phyloP scores from a whole-genome alignment of 306 rosid species.

The Begonia masoniana region DNA sequence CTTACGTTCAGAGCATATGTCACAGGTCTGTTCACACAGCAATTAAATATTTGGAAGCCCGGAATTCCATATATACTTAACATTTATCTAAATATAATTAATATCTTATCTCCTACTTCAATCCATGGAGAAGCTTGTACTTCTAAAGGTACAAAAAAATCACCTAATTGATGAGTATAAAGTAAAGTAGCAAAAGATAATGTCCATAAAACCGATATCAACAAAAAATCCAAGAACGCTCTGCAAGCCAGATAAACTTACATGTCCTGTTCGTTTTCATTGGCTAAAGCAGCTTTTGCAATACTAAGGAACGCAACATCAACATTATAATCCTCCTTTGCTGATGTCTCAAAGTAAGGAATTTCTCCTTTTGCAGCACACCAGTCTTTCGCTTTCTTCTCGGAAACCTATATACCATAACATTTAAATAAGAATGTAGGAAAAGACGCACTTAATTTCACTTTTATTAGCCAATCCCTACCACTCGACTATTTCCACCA shows the following conservation, averaged over 20 bases:
- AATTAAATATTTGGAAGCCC: too few species aligned
- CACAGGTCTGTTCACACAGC: too few species aligned
- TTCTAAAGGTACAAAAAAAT: background rate
- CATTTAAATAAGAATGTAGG: slow-evolving; percentile 15
- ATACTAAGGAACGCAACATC: slow-evolving; percentile 77
- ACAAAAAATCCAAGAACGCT: background rate
- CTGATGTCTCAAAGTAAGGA: slow-evolving; percentile 84
- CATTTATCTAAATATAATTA: too few species aligned
- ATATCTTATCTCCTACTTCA: background rate
- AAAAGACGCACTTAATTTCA: slow-evolving; percentile 2
- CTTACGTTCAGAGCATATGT: too few species aligned
- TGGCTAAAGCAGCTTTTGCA: slow-evolving; percentile 76
- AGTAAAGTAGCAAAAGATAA: background rate
- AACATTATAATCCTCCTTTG: slow-evolving; percentile 85
- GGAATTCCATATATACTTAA: too few species aligned
- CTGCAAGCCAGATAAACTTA: slow-evolving; percentile 25
- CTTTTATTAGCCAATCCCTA: slow-evolving; percentile 20
- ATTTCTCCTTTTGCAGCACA: slow-evolving; percentile 77
- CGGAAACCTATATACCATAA: slow-evolving; percentile 54
- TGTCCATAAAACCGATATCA: too few species aligned
- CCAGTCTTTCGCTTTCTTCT: slow-evolving; percentile 93
- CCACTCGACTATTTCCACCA: slow-evolving; percentile 97
- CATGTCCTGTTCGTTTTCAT: slow-evolving; percentile 75
- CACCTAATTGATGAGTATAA: background rate
- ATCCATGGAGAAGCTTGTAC: background rate